Conservation (phyloP, 306 rosid genomes). For the Ziziphus jujuba region DNA sequence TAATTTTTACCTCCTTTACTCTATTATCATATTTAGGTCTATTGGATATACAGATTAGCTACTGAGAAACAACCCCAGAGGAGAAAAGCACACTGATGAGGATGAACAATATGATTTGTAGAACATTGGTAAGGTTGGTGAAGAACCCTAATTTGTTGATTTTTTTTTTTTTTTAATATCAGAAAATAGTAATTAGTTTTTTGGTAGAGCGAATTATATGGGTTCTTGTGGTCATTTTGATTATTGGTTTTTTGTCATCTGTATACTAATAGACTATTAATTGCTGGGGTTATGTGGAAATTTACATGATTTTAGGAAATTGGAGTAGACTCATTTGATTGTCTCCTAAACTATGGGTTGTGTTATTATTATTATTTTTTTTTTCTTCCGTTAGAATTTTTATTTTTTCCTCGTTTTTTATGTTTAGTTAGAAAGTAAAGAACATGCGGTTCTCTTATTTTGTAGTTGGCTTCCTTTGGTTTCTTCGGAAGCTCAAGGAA, state of each 20-base stretch:
- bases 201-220: constrained; percentile 13
- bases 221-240: background rate
- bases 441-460: background rate
- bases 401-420: no score
- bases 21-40: constrained; percentile 43
- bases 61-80: constrained; percentile 73
- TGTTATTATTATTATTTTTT: background rate
- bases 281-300: constrained; percentile 9
- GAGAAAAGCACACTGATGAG: constrained; percentile 65
- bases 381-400: background rate
- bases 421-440: background rate
- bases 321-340: background rate
- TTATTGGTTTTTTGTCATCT: constrained; percentile 1
- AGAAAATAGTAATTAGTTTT: background rate
- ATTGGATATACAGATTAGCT: constrained; percentile 87
- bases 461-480: background rate
- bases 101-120: constrained; percentile 14
- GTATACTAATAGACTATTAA: constrained; percentile 1
- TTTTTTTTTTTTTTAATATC: background rate
- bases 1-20: constrained; percentile 5
- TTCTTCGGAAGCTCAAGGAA: background rate
- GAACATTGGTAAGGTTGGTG: constrained; percentile 31
- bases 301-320: constrained; percentile 8
- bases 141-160: constrained; percentile 47
- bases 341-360: background rate